Evolutionary conservation across 768 basidiomycete genomes (phyloP), one percentile per base, ranked within the genome.

Genomic region (Daedalea quercina): DNA sequence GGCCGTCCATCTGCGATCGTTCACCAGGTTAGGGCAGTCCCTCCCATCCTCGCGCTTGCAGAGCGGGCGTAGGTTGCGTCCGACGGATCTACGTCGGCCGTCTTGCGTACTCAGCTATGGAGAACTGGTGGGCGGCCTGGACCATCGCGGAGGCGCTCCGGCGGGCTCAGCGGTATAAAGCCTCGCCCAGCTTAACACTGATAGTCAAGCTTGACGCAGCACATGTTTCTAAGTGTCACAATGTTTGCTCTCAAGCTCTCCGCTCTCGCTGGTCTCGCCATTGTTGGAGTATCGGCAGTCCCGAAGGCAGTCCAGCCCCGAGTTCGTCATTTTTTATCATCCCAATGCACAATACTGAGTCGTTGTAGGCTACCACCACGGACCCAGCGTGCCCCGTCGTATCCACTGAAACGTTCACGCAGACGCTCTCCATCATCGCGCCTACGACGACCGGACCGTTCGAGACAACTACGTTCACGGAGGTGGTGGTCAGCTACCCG

Each of bases 391-490:
- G 46, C 19, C 46, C 46, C 8, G 22, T 28, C 26, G 26, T 28
- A 9, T 47, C 28, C 46, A 31, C 25, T 26, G 26, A 22, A 8
- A 26, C 31, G 9, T 31, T 47, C 46, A 49, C 48, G 2, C 28
- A 49, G 48, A 49, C 48, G 48, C 15, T 37, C 11, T 37, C n/a
- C 22, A 49, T 49, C 48, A 49, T 37, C 20, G 48, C 48, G 33
- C 33, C 31, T 2, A 49, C 48, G 8, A 49, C 48, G 31, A 49
- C 48, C n/a, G 48, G 48, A 3, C 48, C 48, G 3, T 49, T 24
- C 48, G 48, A 49, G 48, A 49, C 48, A 6, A 49, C 48, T 3
- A 49, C 48, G 4, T 19, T 49, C 35, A 49, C 48, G 19, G 48
- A 35, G 11, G n/a, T 17, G n/a, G 8, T 15, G 35, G n/a, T 20